Base-by-base conservation (phyloP, 371 early-diverging fungal genomes). In the Mortierella sp. region DNA sequence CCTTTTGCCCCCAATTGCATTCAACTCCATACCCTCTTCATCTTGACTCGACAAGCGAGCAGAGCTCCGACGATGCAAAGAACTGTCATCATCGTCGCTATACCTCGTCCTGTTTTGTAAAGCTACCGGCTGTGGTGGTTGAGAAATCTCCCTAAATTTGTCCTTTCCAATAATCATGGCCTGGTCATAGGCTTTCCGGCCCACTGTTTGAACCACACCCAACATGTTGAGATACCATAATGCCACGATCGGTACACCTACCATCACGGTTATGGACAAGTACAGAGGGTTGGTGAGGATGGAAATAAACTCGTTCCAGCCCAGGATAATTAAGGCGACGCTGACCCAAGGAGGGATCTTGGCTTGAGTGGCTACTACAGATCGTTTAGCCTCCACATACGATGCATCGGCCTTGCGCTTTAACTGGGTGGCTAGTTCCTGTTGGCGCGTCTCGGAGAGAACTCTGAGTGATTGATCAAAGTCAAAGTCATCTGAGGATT, bases 371-470 rank as follows among this genome's bases (percentile, higher is more conserved):
- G 93, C 80, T 1, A 98, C 97, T 62, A 96, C 91, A 0, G 97
- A 94, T 32, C 99, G 93, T 84, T 98, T 98, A 1, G 98, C 98
- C 73, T 98, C 98, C 64, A 97, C 84, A 72, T 94, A 98, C 69
- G 96, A 88, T 0, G 92, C 92, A 84, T 98, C 97, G 0, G 94
- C 93, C 72, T 97, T 97, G 30, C 94, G 89, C 74, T 91, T 91
- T 87, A 97, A 95, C 59, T 94, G 86, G 49, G 90, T 92, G 18
- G 88, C 87, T 58, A 97, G 83, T 51, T 93, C 94, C 61, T 93
- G 91, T 72, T 92, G 91, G 49, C 93, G 91, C 5, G 90, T 84
- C 43, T 92, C 90, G 20, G 91, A 84, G 18, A 97, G 83, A 8
- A 95, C 86, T 9, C 75, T 84, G 68, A 93, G 84, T 2, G 93